Evolutionary conservation across 1,284 basidiomycete species (phyloP).

Genomic region (Caloboletus firmus): DNA sequence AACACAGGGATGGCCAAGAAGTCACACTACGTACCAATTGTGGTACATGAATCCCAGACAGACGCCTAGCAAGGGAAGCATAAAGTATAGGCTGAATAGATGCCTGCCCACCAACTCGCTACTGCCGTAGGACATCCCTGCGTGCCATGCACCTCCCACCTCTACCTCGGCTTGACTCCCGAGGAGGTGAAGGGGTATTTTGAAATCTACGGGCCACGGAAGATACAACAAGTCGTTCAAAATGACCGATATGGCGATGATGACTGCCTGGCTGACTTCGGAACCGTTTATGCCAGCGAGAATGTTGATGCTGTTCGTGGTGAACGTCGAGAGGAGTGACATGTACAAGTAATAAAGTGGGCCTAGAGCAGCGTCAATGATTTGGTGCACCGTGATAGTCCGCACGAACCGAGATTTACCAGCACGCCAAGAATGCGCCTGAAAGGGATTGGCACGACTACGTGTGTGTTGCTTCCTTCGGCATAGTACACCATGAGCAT

Average conservation of each 20-base stretch:
- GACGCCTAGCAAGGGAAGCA: slow-evolving; percentile 91
- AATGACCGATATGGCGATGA: slow-evolving; percentile 89
- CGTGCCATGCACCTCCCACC: slow-evolving; percentile 74
- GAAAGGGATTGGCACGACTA: slow-evolving; percentile 89
- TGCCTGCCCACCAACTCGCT: slow-evolving; percentile 88
- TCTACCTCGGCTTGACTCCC: slow-evolving; percentile 66
- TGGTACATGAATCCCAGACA: slow-evolving; percentile 89
- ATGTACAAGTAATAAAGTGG: slow-evolving; percentile 97
- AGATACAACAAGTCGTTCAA: slow-evolving; percentile 93
- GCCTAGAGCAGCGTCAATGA: slow-evolving; percentile 48
- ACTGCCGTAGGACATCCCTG: slow-evolving; percentile 84
- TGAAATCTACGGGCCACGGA: slow-evolving; percentile 75
- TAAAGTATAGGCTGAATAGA: slow-evolving; percentile 93
- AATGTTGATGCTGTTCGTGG: slow-evolving; percentile 99
- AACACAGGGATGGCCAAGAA: not conserved
- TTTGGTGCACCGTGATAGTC: not conserved
- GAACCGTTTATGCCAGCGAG: slow-evolving; percentile 97
- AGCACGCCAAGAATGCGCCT: slow-evolving; percentile 73
- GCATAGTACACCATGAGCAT: slow-evolving; percentile 96
- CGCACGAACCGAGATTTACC: slow-evolving; percentile 78
- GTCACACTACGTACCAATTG: slow-evolving; percentile 71
- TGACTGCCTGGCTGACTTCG: slow-evolving; percentile 89
- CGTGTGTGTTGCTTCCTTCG: slow-evolving; percentile 87
- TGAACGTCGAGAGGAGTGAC: slow-evolving; percentile 93
- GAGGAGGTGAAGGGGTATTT: slow-evolving; percentile 66